Evolutionary conservation across 805 yeast species (phyloP).

Genomic region (Wickerhamomyces sydowiorum): DNA sequence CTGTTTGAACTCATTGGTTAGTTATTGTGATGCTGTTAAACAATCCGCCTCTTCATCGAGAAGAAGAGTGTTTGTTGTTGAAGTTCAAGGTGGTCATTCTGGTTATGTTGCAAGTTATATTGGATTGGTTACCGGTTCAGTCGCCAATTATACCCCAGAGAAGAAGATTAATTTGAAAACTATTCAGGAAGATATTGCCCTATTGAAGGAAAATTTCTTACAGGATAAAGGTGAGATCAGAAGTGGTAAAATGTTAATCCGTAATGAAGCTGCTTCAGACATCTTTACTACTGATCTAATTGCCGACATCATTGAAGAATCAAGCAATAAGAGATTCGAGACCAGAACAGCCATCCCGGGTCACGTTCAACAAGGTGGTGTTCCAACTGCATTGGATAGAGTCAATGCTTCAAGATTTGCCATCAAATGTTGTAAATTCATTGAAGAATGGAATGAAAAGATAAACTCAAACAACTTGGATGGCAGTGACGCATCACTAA

Average conservation of each 20-base stretch:
- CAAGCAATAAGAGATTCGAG: slow-evolving; percentile 72
- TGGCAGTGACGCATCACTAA: slow-evolving; percentile 38
- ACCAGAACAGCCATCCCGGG: slow-evolving; percentile 96
- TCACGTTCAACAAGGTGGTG: slow-evolving; percentile 96
- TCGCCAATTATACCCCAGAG: slow-evolving; percentile 89
- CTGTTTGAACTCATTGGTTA: slow-evolving; percentile 83
- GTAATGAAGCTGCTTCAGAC: slow-evolving; percentile 77
- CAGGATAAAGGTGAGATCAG: slow-evolving; percentile 73
- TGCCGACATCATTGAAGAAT: slow-evolving; percentile 78
- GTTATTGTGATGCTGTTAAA: slow-evolving; percentile 92
- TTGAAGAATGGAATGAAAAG: slow-evolving; percentile 55
- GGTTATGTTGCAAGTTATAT: slow-evolving; percentile 90
- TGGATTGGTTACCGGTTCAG: slow-evolving; percentile 85
- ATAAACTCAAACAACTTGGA: slow-evolving; percentile 25
- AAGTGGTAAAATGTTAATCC: slow-evolving; percentile 80
- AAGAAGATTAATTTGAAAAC: slow-evolving; percentile 63
- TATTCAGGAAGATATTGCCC: slow-evolving; percentile 69
- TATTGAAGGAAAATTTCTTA: slow-evolving; percentile 61
- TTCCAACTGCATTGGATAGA: slow-evolving; percentile 92
- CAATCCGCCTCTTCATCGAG: slow-evolving; percentile 94
- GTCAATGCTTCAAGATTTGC: slow-evolving; percentile 86
- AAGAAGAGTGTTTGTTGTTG: slow-evolving; percentile 91
- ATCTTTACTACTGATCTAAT: slow-evolving; percentile 79
- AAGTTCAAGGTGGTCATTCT: slow-evolving; percentile 96
- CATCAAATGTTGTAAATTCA: slow-evolving; percentile 80